Evolutionary conservation across 345 rosid species (phyloP), one percentile per base, ranked within the genome.

Genomic region (Gossypioides kirkii): DNA sequence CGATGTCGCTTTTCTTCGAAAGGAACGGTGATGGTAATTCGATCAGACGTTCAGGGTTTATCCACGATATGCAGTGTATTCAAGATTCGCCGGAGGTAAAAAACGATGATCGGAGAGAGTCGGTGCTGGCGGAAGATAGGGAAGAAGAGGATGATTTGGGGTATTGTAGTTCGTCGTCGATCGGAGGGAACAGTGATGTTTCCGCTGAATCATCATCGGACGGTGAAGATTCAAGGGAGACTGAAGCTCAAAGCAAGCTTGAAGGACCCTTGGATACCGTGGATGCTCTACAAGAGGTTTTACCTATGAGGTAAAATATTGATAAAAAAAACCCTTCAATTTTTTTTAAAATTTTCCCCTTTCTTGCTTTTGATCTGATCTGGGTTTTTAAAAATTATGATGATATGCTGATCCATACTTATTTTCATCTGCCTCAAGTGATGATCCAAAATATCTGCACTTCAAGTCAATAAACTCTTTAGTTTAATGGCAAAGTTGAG

Each of bases 181-280:
- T 78, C 62, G 77, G 67, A 18, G 42, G 66, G 58, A 78, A 69
- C 10, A 83, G 79, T 54, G 82, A 76, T 23, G 52, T 14, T 43
- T 77, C 77, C 8, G 66, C 12, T 46, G 78, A 71, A 17, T 75
- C 73, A 46, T 69, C 72, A 4, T 69, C 75, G 16, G 80, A 66
- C 32, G 80, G 62, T 7, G 83, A 80, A 58, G 78, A 65, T 49
- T 72, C 74, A 10, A 11, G 11, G 17, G 80, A 71, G 13, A 55
- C 56, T 3, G 85, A 84, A 58, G 81, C 55, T 36, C 74, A 72
- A 81, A 78, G 84, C 79, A 52, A 73, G 17, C 77, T 7, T 72
- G 80, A 82, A 38, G 83, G 82, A 13, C 83, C 86, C 6, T 66
- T 84, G 59, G 86, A 79, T 72, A 65, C 79, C 46, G 71, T 82